Base-by-base conservation (phyloP, 1,284 basidiomycete species). In the Psilocybe mexicana region DNA sequence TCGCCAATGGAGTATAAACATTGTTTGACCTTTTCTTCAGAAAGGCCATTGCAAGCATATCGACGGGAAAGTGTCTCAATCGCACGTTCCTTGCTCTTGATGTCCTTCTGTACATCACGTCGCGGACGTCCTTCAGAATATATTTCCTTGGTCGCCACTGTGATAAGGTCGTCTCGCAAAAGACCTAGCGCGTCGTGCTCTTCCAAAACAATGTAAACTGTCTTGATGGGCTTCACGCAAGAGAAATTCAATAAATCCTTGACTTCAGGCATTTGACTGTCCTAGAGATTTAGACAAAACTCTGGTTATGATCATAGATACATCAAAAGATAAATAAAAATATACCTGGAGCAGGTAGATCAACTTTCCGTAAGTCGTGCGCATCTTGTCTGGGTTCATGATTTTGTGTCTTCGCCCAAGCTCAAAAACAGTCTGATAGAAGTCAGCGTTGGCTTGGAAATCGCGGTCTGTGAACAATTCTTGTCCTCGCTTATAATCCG, bases 341-440 rank as follows among this genome's bases (percentile, higher is more conserved):
- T 8, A 8, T 60, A 88, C 88, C 81, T 92, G 89, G 33, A 92
- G 79, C 55, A 92, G 74, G 70, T 93, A 93, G 38, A 93, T 87
- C 54, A 93, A 74, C 67, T 93, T 93, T 18, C 91, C 90, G 62
- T 93, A 93, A 2, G 89, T 92, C 18, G 87, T 85, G n/a, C 91
- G 81, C 90, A 93, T 92, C 67, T 85, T 92, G 68, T 92, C 90
- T 0, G 90, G 88, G 65, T 92, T 92, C 87, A 88, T 92, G 66
- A 92, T 92, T 70, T 93, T 93, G 68, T 92, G 88, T 54, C 91
- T 79, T 55, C 90, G 76, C n/a, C 90, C 89, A 36, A 92, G 78
- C 72, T 92, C 88, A 62, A 92, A 91, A 23, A 92, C 80, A 18
- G 78, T 71, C 66, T 90, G 88, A 66, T 88, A 93, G 67, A 92